Base-by-base conservation (phyloP, 1,139 yeast genomes). In the Suzukiozyma palmioleophila region DNA sequence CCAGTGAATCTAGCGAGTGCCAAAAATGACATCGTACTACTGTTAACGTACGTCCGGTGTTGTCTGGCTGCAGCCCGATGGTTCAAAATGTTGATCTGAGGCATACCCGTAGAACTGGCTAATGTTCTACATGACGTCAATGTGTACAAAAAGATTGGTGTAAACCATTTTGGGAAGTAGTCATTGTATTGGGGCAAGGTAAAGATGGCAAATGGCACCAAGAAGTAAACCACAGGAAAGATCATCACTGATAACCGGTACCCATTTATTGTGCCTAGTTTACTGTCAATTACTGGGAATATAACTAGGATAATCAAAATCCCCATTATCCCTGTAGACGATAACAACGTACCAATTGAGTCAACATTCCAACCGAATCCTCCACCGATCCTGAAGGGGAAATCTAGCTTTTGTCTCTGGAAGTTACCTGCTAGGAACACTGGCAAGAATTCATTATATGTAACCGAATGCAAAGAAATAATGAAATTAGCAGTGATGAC, bases 391-490 rank as follows among this genome's bases (percentile, higher is more conserved):
- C 34, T 43, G 33, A 55, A 52, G 9, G 67, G 68, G 51, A 80
- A 77, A 31, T 58, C 51, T 13, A 78, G 52, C 11, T 56, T 46
- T 11, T 53, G 52, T 1, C 55, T 54, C 27, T 54, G 61, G 33
- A 75, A 57, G 26, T 67, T 60, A 14, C 77, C 66, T 0, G 84
- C 81, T 12, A 79, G 57, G 41, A 76, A 75, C 3, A 80, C 75
- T 8, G 87, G 85, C 32, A 79, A 57, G 45, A 81, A 77, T 52
- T 80, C 85, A 40, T 67, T 69, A 53, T 66, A 77, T 7, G 77
- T 74, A 8, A 76, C 62, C 15, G 66, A 56, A 50, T 75, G 82
- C 44, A 76, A 47, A 9, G 49, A 43, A 30, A 47, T 42, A 26
- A 49, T 35, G 33, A 49, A 46, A 38, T 46, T 46, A 13, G 38